phyloP scores from a whole-genome alignment of 139 green algal genomes.

The Coelastrella sp. region DNA sequence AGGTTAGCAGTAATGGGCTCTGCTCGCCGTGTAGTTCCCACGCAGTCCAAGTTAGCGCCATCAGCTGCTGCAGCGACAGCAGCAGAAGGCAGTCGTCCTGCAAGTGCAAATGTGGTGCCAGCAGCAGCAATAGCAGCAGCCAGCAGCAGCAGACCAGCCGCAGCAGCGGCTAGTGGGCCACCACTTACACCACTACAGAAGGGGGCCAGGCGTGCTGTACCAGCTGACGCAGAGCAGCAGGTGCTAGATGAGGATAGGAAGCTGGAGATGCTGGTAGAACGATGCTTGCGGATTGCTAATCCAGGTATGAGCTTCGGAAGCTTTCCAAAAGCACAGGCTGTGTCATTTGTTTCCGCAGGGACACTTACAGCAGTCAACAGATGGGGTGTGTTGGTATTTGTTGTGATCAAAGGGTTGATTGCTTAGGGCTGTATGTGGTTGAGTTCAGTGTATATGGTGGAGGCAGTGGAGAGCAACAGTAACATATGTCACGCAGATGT shows the following conservation, averaged over 20 bases:
- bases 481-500: background rate
- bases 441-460: too few species aligned
- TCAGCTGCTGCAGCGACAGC: background rate
- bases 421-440: too few species aligned
- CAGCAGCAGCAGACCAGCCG: background rate
- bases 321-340: background rate
- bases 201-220: conserved; percentile 3
- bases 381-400: too few species aligned
- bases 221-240: background rate
- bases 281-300: conserved; percentile 23
- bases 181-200: conserved; percentile 30
- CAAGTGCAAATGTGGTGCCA: background rate
- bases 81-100: background rate
- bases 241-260: background rate
- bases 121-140: background rate
- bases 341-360: too few species aligned
- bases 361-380: too few species aligned
- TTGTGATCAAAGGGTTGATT: too few species aligned
- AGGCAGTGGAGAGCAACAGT: background rate
- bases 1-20: conserved; percentile 15
- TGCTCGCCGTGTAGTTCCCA: background rate
- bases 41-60: background rate
- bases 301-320: background rate
- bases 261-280: conserved; percentile 21
- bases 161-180: background rate